Evolutionary conservation across 257 asterid species (phyloP).

Genomic region (Handroanthus guayacan): DNA sequence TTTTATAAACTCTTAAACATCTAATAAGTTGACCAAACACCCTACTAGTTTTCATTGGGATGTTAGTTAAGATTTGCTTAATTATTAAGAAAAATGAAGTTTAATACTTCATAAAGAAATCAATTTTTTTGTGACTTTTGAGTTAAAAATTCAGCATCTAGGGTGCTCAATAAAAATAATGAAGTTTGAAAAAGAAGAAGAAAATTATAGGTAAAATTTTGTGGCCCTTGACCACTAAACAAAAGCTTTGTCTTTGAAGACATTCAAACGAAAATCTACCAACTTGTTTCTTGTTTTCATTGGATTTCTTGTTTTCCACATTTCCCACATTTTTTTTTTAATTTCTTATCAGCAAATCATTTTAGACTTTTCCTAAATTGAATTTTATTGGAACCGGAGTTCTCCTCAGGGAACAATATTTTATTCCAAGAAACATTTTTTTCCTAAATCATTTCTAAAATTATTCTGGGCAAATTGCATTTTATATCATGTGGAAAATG

Average conservation of each 20-base stretch:
- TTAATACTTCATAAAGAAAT: no score
- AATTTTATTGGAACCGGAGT: background rate
- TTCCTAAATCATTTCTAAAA: background rate
- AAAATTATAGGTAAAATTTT: background rate
- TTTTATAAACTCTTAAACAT: no score
- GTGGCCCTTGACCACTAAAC: background rate
- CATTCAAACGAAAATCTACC: background rate
- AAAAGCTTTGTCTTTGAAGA: background rate
- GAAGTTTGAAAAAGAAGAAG: background rate
- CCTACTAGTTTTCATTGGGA: no score
- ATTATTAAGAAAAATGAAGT: no score
- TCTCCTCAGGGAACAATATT: background rate
- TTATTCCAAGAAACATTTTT: background rate
- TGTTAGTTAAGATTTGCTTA: no score
- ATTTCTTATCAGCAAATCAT: background rate
- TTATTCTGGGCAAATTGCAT: no score
- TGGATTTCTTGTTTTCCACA: background rate
- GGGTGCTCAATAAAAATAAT: no score
- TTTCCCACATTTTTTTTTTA: background rate
- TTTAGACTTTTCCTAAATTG: background rate
- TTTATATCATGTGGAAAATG: no score
- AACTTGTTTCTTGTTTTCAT: background rate
- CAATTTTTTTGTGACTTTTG: no score
- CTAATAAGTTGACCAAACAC: no score
- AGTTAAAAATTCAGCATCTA: background rate